Conservation (phyloP, 305 asterid genomes). For the Fraxinus greggii region DNA sequence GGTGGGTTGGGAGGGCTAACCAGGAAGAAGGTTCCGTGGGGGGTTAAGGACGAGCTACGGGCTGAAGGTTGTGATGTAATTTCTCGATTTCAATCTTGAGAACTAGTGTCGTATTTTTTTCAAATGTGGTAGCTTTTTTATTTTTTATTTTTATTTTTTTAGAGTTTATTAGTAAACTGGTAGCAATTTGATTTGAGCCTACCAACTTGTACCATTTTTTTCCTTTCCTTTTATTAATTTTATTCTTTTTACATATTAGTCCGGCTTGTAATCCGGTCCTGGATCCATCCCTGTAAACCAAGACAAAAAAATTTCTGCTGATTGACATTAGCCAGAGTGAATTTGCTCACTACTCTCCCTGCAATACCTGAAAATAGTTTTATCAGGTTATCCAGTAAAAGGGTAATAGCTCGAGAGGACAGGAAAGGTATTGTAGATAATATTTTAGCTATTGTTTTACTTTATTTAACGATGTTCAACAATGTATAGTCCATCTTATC, state of each 20-base stretch:
- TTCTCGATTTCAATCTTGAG: slow-evolving; percentile 5
- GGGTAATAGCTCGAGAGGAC: neutral
- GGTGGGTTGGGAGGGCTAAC: neutral
- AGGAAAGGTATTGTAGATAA: neutral
- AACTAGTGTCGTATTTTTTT: neutral
- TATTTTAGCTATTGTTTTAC: neutral
- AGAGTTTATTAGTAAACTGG: slow-evolving; percentile 12
- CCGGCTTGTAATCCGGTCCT: too few species aligned
- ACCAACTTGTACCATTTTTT: slow-evolving; percentile 14
- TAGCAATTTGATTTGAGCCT: slow-evolving; percentile 36
- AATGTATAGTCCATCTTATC: neutral
- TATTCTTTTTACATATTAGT: too few species aligned
- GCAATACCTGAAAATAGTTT: neutral
- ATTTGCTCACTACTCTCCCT: neutral
- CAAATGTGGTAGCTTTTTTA: slow-evolving; percentile 5
- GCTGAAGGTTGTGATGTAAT: neutral
- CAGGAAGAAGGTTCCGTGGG: neutral
- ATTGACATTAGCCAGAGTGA: neutral
- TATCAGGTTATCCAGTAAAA: neutral
- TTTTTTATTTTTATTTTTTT: neutral
- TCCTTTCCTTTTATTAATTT: too few species aligned
- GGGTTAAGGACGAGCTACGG: neutral
- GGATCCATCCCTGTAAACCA: too few species aligned
- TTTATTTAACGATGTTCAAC: neutral
- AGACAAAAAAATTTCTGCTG: too few species aligned